A percentile compares a stretch with the other conserved stretches of the same genome.
Conservation (phyloP, 2,329 filamentous ascomycete genomes). For the Cercospora sp. region DNA sequence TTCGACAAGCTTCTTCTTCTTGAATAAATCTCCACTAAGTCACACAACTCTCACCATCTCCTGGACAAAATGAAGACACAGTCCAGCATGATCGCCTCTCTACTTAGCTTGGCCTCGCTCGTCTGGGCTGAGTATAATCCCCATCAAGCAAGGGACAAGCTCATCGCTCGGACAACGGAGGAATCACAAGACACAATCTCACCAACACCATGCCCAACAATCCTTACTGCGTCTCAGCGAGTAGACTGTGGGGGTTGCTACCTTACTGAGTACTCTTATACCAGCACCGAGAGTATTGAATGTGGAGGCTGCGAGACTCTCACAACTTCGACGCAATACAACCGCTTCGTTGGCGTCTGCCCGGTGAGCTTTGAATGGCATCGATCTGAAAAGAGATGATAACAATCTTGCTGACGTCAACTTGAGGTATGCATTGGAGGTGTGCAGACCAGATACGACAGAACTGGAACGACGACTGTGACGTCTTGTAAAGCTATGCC, state of each 20-base stretch:
- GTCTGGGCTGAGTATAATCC: background rate
- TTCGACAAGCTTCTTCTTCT: background rate
- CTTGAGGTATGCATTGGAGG: constrained; percentile 16
- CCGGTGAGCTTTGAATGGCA: constrained; percentile 10
- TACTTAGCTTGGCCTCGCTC: background rate
- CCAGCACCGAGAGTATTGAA: constrained; percentile 17
- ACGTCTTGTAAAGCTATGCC: constrained; percentile 16
- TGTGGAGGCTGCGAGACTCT: constrained; percentile 23
- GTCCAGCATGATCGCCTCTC: background rate
- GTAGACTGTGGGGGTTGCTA: constrained; percentile 17
- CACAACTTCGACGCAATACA: constrained; percentile 16
- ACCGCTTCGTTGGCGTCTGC: constrained; percentile 12
- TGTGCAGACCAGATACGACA: constrained; percentile 11
- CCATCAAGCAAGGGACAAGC: background rate
- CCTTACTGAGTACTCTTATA: constrained; percentile 15
- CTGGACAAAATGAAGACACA: background rate
- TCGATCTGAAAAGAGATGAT: background rate
- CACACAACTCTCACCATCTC: background rate
- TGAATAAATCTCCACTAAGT: background rate
- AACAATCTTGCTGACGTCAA: constrained; percentile 2
- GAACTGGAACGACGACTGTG: constrained; percentile 21
- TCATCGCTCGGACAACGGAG: background rate
- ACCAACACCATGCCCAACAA: constrained; percentile 17
- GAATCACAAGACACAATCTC: background rate
- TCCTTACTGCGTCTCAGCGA: constrained; percentile 13